Evolutionary conservation across 805 yeast genomes (phyloP), one percentile per base, ranked within the genome.

Genomic region (Debaryomyces maramus): DNA sequence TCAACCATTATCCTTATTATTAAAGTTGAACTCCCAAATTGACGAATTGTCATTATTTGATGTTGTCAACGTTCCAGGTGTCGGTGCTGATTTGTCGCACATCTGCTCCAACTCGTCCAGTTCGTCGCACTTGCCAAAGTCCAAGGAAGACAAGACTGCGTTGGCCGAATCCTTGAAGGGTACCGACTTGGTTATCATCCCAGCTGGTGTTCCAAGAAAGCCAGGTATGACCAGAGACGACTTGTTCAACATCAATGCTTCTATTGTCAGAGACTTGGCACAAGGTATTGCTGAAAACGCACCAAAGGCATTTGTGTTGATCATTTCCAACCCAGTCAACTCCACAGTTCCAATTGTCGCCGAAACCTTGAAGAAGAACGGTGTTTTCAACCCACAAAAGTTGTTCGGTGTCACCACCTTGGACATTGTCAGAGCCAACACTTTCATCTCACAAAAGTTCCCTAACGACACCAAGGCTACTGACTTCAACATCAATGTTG

Each of bases 181-280:
- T 26, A 49, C 78, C 4, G 67, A 76, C 45, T 56, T 76, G 49
- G 81, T 78, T 33, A 59, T 78, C 43, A 75, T 78, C 53, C 95
- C 95, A 34, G 96, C 96, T 24, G 96, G 96, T 46, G 83, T 87
- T 29, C 95, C 96, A 56, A 83, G 96, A 72, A 88, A 88, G 71
- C 96, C 96, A 30, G 96, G 96, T 42, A 87, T 87, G 96, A 85
- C 95, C 44, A 81, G 96, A 67, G 96, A 86, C 61, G 96, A 87
- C 56, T 75, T 87, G 60, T 86, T 87, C 77, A 78, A 78, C 65
- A 84, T 85, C 66, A 87, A 87, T 58, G 93, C 95, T 6, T 79
- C 83, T 24, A 89, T 89, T 60, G 83, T 89, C 46, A 77, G 78
- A 48, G 80, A 77, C 45, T 70, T 89, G 45, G 85, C 91, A 27